These are phyloP conservation scores for Irpex sp. DNA, from an alignment of 1,284 basidiomycete genomes.

Conservation along the genomic window DNA sequence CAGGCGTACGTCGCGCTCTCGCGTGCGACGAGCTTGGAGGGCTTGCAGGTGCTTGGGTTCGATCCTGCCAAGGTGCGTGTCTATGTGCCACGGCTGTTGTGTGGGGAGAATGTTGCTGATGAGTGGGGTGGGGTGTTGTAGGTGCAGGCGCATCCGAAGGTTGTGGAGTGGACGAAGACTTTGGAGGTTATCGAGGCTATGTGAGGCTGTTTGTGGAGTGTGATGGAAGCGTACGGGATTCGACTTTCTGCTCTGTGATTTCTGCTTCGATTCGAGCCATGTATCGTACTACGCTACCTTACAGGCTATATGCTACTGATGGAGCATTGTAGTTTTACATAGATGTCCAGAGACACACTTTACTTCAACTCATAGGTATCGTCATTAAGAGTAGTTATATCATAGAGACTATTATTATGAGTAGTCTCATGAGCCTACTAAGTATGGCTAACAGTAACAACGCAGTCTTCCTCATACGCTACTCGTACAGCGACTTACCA, in stretches of 20 bases:
- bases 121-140: slow-evolving; percentile 11
- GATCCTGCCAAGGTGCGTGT: slow-evolving; percentile 65
- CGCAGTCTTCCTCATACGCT: too few species aligned
- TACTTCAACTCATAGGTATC: too few species aligned
- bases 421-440: too few species aligned
- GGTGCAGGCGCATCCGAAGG: slow-evolving; percentile 37
- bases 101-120: neutral
- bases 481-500: too few species aligned
- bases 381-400: too few species aligned
- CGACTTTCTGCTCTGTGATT: neutral
- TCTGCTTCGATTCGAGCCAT: too few species aligned
- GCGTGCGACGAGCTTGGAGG: slow-evolving; percentile 81
- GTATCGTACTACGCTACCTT: too few species aligned
- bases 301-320: too few species aligned
- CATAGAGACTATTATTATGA: too few species aligned
- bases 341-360: too few species aligned
- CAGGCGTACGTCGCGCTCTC: slow-evolving; percentile 91
- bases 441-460: too few species aligned
- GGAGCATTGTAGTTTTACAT: neutral
- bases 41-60: slow-evolving; percentile 84
- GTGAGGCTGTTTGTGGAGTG: neutral
- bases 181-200: slow-evolving; percentile 23
- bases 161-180: slow-evolving; percentile 34
- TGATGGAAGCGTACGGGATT: neutral
- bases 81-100: neutral